Base-by-base conservation (phyloP, 1,284 basidiomycete species). In the Irpex lacteus region DNA sequence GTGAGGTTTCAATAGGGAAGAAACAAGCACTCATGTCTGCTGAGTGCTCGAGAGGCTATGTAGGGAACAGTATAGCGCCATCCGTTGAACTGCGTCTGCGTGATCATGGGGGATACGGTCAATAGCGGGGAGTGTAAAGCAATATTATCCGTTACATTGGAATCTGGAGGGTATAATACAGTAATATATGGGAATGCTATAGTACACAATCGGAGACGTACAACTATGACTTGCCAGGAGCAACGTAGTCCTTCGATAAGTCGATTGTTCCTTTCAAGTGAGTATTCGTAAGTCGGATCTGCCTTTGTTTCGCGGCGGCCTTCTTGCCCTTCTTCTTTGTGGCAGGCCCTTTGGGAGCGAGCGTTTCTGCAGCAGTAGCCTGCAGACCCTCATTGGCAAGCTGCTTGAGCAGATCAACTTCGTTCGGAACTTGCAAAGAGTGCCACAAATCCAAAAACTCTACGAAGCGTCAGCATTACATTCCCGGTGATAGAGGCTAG, bases 361-460 rank as follows among this genome's bases (percentile, higher is more conserved):
- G 70, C 0, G 77, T 72, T 66, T 86, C 83, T 62, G 88, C 82
- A 1, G 85, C 84, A 4, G 91, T 92, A 21, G 86, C 86, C 73
- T 92, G 90, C 57, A 94, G 77, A 66, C 92, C 92, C 80, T 92
- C 91, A 66, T 86, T 87, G 8, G 86, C 86, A 62, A 95, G 84
- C 65, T 92, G 85, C 70, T 85, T 88, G 64, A 91, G 80, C 6
- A 95, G 76, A 72, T 96, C 93, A 26, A 91, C 91, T 56, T 94
- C 91, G 65, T 91, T 90, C 0, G 95, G 95, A 0, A 95, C 91
- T 69, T 88, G 89, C 11, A 95, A 81, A 4, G 84, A 82, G 74
- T 93, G 91, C 95, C 95, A 97, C 15, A 96, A 77, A 67, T 94
- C 89, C 62, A 84, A 79, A 74, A 97, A 97, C 75, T 97, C 95